Conservation (phyloP, 2,329 filamentous ascomycete genomes). For the Paradendryphiella salina region DNA sequence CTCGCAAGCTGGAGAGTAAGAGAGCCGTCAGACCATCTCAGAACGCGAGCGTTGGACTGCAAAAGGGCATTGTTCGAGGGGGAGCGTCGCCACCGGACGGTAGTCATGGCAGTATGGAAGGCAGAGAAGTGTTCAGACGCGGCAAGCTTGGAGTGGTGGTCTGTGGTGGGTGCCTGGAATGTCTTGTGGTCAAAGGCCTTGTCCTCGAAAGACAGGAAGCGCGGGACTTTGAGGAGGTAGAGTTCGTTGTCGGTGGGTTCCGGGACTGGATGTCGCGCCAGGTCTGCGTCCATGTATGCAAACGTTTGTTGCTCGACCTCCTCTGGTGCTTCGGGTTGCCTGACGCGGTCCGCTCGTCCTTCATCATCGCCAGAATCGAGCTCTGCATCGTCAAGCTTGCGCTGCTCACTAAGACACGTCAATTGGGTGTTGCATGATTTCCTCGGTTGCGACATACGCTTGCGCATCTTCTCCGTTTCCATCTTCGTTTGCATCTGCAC, state of each 20-base stretch:
- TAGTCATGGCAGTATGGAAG: constrained; percentile 67
- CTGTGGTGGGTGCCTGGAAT: constrained; percentile 66
- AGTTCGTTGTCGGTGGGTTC: constrained; percentile 73
- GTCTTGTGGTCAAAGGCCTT: constrained; percentile 66
- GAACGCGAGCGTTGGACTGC: constrained; percentile 74
- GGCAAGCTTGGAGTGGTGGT: constrained; percentile 56
- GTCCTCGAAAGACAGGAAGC: constrained; percentile 71
- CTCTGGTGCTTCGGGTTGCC: constrained; percentile 50
- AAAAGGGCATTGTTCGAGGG: constrained; percentile 65
- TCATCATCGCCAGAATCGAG: constrained; percentile 65
- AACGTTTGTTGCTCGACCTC: constrained; percentile 60
- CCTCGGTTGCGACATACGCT: constrained; percentile 45
- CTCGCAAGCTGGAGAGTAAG: constrained; percentile 74
- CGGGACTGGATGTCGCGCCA: constrained; percentile 71
- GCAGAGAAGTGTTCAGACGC: constrained; percentile 58
- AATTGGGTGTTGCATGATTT: constrained; percentile 9
- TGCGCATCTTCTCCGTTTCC: constrained; percentile 25
- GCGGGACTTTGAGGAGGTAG: constrained; percentile 71
- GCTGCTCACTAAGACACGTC: constrained; percentile 41
- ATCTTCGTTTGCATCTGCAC: not conserved
- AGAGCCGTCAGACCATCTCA: constrained; percentile 79
- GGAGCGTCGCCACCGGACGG: constrained; percentile 71
- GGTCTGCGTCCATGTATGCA: constrained; percentile 63
- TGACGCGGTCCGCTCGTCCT: constrained; percentile 63
- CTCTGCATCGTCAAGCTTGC: constrained; percentile 64